These are phyloP conservation scores for Trypanosoma boissoni DNA, from an alignment of 208 protist species.

Conservation along the genomic window DNA sequence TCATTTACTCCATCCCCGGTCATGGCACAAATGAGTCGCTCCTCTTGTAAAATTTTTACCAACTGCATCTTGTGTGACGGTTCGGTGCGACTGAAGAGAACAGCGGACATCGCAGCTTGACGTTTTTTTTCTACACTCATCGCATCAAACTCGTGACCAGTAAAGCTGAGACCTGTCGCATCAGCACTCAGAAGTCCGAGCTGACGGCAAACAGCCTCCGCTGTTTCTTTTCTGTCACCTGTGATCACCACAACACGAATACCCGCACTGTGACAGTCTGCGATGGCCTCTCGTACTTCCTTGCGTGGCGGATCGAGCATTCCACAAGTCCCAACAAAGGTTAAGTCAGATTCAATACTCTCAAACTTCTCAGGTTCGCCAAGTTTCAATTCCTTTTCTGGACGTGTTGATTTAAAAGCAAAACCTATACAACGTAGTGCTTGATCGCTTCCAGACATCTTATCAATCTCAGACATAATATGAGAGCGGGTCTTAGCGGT, in stretches of 20 bases:
- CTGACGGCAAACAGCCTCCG: conserved; percentile 92
- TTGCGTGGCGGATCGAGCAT: conserved; percentile 94
- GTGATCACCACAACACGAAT: conserved; percentile 98
- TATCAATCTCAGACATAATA: conserved; percentile 41
- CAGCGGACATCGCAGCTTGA: conserved; percentile 48
- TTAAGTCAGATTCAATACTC: conserved; percentile 80
- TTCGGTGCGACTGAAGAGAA: conserved; percentile 82
- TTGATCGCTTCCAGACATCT: conserved; percentile 49
- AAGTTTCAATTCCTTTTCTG: conserved; percentile 38
- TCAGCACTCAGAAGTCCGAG: conserved; percentile 89
- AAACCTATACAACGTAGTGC: conserved; percentile 85
- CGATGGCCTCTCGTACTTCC: conserved; percentile 90
- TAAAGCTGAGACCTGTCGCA: conserved; percentile 50
- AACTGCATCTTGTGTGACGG: conserved; percentile 88
- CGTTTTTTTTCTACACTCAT: conserved; percentile 61
- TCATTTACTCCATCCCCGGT: conserved; percentile 93
- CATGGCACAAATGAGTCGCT: conserved; percentile 87
- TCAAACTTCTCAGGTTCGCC: conserved; percentile 64
- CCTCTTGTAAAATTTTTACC: conserved; percentile 76
- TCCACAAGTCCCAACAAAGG: conserved; percentile 87
- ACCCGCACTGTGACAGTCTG: conserved; percentile 89
- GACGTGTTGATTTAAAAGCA: conserved; percentile 47
- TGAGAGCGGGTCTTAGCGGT: conserved; percentile 17
- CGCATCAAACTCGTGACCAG: conserved; percentile 64
- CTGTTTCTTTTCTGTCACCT: conserved; percentile 95